phyloP scores from a whole-genome alignment of 345 rosid species.

The Cardamine occulta region DNA sequence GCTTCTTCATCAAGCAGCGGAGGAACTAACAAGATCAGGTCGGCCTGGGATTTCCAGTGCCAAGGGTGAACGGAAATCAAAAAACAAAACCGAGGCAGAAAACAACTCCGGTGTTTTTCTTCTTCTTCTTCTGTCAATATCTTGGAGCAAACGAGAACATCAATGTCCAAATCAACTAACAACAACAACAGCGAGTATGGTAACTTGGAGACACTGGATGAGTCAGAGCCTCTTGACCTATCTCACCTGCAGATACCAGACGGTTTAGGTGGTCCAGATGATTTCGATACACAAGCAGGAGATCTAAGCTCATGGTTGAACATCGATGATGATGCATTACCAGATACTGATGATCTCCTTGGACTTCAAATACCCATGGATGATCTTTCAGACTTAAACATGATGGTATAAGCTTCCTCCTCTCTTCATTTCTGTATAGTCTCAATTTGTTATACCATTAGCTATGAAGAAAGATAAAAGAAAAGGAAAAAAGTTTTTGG shows the following conservation, averaged over 20 bases:
- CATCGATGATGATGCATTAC: constrained; percentile 90
- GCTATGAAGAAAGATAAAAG: constrained; percentile 45
- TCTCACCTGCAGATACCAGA: constrained; percentile 75
- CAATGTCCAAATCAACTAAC: constrained; percentile 54
- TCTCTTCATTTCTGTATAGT: constrained; percentile 64
- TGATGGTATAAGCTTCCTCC: constrained; percentile 76
- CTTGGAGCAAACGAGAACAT: constrained; percentile 63
- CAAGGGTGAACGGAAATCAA: constrained; percentile 85
- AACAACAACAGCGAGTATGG: constrained; percentile 57
- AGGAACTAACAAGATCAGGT: constrained; percentile 74
- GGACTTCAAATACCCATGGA: constrained; percentile 99
- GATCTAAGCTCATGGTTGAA: constrained; percentile 94
- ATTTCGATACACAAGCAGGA: constrained; percentile 61
- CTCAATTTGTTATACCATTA: constrained; percentile 80
- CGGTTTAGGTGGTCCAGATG: constrained; percentile 61
- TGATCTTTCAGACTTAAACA: constrained; percentile 91
- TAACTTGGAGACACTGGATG: constrained; percentile 70
- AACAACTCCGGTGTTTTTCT: constrained; percentile 62
- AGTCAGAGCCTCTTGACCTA: constrained; percentile 68
- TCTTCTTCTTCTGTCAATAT: constrained; percentile 62
- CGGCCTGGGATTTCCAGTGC: constrained; percentile 71
- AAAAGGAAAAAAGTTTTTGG: constrained; percentile 46
- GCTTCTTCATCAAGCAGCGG: constrained; percentile 68
- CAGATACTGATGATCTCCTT: constrained; percentile 73
- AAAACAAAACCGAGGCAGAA: constrained; percentile 95